Evolutionary conservation across 2,329 filamentous ascomycete genomes (phyloP).

Genomic region (Penicillium capsulatum): DNA sequence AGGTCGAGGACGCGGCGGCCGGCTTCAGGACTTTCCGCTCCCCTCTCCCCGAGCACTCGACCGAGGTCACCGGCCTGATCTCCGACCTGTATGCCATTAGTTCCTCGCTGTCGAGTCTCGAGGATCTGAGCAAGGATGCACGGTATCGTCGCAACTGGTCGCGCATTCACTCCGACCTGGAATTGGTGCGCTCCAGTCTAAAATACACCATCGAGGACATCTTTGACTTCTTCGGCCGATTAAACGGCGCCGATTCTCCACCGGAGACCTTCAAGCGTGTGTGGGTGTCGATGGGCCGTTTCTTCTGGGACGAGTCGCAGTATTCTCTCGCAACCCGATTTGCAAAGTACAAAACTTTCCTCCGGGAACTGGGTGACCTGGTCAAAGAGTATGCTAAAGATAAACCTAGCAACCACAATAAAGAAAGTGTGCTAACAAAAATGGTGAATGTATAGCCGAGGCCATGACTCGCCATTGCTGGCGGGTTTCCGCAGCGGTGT

Average conservation of each 20-base stretch:
- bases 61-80: slow-evolving; percentile 52
- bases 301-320: slow-evolving; percentile 46
- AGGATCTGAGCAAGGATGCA: slow-evolving; percentile 41
- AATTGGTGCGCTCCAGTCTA: slow-evolving; percentile 48
- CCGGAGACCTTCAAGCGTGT: slow-evolving; percentile 44
- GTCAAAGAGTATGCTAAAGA: slow-evolving; percentile 44
- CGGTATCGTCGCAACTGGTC: slow-evolving; percentile 38
- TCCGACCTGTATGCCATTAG: slow-evolving; percentile 54
- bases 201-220: slow-evolving; percentile 51
- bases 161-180: slow-evolving; percentile 46
- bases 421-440: too few relatives aligned
- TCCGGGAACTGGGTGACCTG: slow-evolving; percentile 44
- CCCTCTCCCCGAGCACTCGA: slow-evolving; percentile 49
- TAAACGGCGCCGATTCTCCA: slow-evolving; percentile 30
- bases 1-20: slow-evolving; percentile 52
- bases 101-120: slow-evolving; percentile 47
- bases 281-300: slow-evolving; percentile 49
- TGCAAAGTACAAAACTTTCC: slow-evolving; percentile 48
- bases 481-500: slow-evolving; percentile 25
- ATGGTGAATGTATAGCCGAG: slow-evolving; percentile 18
- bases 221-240: slow-evolving; percentile 42
- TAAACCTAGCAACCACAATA: neutral
- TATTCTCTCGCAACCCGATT: slow-evolving; percentile 47
- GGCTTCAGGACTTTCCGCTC: slow-evolving; percentile 49
- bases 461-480: slow-evolving; percentile 25